Evolutionary conservation across 2,329 filamentous ascomycete genomes (phyloP), one percentile per base, ranked within the genome.

Genomic region (Xylaria sp.): DNA sequence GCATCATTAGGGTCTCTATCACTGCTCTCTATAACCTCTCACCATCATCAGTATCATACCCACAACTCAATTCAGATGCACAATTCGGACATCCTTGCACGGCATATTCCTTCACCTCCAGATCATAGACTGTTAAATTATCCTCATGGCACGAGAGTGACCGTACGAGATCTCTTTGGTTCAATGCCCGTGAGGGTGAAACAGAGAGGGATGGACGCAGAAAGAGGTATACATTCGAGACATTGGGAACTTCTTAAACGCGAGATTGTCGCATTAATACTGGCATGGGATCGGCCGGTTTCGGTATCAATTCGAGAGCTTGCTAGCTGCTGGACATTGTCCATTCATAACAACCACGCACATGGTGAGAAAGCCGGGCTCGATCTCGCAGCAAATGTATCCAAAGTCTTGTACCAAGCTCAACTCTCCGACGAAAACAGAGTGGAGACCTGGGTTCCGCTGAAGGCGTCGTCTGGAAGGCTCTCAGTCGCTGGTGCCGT

Each of bases 171-270:
- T 78, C 83, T 98, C 0, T 98, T 98, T 80, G 94, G 94, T 0
- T 92, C 90, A 67, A 93, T 98, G 88, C 94, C 95, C 0, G 95
- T 98, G 13, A 90, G 95, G 15, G 91, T 97, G 31, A 97, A 96
- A 78, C 92, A 94, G 74, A 88, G 94, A 71, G 88, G 88, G 0
- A 73, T 89, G 2, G 81, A 83, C 71, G 78, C 84, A 48, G 82
- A 88, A 75, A 85, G 83, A 73, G 72, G 84, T 12, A 77, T 83
- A 28, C 83, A 90, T 57, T 79, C 86, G 23, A 91, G 86, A 71
- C 86, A 92, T 62, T 95, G 92, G 89, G 86, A 89, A 33, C 80
- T 80, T 0, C 80, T 97, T 18, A 86, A 88, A 69, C 85, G 82
- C 59, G 80, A 84, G 6, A 75, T 94, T 2, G 84, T 89, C 1